phyloP scores from a whole-genome alignment of 331 rosid genomes.

The Quercus lobata region DNA sequence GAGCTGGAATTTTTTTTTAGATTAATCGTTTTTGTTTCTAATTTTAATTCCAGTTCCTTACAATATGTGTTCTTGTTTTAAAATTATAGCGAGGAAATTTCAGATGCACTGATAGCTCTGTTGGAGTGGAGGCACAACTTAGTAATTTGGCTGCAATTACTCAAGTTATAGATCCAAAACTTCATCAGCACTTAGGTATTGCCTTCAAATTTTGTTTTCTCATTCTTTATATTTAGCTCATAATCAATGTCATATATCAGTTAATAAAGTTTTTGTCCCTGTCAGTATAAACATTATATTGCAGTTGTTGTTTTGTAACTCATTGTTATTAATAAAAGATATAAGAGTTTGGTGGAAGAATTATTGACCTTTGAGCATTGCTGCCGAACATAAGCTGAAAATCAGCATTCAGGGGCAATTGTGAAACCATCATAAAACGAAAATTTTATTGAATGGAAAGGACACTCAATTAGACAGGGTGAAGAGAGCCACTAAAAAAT shows the following conservation, averaged over 20 bases:
- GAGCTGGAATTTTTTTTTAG: conserved; percentile 9
- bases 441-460: neutral
- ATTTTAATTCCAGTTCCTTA: conserved; percentile 38
- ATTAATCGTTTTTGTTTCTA: neutral
- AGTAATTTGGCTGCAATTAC: conserved; percentile 82
- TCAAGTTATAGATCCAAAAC: conserved; percentile 95
- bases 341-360: neutral
- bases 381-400: neutral
- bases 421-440: neutral
- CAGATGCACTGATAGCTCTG: conserved; percentile 82
- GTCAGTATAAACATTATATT: neutral
- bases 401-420: neutral
- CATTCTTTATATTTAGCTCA: conserved; percentile 8
- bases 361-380: neutral
- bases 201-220: conserved; percentile 6
- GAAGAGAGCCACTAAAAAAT: neutral
- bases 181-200: conserved; percentile 95
- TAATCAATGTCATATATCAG: neutral
- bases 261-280: neutral
- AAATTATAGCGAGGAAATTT: conserved; percentile 85
- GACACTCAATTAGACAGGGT: neutral
- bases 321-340: neutral
- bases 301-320: neutral
- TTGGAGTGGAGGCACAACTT: conserved; percentile 88
- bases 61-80: conserved; percentile 30